Conservation (phyloP, 805 yeast species). For the Yarrowia sp. region DNA sequence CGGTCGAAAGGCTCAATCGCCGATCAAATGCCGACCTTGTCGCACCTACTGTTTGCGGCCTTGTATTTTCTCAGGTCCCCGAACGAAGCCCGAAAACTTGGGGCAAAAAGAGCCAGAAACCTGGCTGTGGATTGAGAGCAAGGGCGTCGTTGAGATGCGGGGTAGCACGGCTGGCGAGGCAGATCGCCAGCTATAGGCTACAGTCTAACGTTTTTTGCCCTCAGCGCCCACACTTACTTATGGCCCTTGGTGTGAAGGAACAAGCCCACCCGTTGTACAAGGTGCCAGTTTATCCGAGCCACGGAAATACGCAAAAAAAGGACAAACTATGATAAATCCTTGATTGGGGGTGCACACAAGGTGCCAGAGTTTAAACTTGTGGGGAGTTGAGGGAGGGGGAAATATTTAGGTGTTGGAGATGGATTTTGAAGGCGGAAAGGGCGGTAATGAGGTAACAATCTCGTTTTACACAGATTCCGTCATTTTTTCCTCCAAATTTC, state of each 20-base stretch:
- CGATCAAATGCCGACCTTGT: neutral
- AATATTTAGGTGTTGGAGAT: neutral
- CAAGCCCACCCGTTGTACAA: too few species aligned
- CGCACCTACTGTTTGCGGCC: neutral
- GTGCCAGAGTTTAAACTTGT: neutral
- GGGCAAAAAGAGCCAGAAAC: conserved; percentile 5
- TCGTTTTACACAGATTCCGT: too few species aligned
- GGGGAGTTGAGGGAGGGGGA: neutral
- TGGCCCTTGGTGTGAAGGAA: neutral
- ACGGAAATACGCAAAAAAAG: neutral
- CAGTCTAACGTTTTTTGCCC: neutral
- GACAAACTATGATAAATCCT: neutral
- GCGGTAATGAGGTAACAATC: neutral
- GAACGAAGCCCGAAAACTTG: neutral
- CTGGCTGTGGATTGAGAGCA: conserved; percentile 1
- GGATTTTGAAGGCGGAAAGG: neutral
- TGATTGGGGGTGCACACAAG: too few species aligned
- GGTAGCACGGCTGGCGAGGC: conserved; percentile 16
- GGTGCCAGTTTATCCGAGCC: neutral
- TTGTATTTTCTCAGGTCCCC: neutral
- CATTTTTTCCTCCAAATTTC: neutral
- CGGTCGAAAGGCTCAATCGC: neutral
- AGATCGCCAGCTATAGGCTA: too few species aligned
- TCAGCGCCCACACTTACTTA: neutral
- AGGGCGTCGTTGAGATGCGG: neutral